Conservation (phyloP, 768 basidiomycete genomes). For the Ramaria sp. region DNA sequence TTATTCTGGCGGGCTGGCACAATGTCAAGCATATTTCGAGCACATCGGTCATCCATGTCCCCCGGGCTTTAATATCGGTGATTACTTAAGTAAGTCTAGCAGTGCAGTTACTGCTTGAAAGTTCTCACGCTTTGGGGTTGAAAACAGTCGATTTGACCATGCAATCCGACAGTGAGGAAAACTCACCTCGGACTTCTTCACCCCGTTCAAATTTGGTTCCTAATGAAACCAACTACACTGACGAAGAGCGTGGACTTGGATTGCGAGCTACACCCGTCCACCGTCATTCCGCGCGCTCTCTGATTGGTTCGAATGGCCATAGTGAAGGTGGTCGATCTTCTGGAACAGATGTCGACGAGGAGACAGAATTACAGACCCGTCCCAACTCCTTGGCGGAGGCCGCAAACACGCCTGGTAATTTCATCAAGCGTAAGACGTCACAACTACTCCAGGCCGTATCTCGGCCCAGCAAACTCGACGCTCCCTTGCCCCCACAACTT, state of each 20-base stretch:
- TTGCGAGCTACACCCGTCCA: conserved; percentile 20
- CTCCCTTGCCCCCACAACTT: conserved; percentile 45
- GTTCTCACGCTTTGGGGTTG: background rate
- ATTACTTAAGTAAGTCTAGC: conserved; percentile 74
- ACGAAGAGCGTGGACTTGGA: conserved; percentile 54
- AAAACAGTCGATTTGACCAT: conserved; percentile 31
- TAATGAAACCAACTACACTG: conserved; percentile 30
- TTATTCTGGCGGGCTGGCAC: conserved; percentile 68
- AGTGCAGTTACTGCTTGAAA: background rate
- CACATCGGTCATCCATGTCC: conserved; percentile 78
- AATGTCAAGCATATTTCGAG: conserved; percentile 74
- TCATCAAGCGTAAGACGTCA: conserved; percentile 62
- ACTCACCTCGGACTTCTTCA: conserved; percentile 19
- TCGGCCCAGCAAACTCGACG: conserved; percentile 24
- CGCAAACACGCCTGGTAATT: conserved; percentile 29
- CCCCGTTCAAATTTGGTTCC: conserved; percentile 7
- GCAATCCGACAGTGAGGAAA: conserved; percentile 29
- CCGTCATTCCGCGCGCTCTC: conserved; percentile 4
- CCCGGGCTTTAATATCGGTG: conserved; percentile 91
- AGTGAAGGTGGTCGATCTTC: conserved; percentile 15
- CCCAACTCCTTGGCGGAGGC: conserved; percentile 28
- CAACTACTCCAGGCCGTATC: conserved; percentile 55
- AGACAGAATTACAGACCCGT: conserved; percentile 42
- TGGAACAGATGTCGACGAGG: conserved; percentile 27
- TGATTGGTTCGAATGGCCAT: background rate